Conservation (phyloP, 176 grass and related monocot species). For the Carex littledalei region DNA sequence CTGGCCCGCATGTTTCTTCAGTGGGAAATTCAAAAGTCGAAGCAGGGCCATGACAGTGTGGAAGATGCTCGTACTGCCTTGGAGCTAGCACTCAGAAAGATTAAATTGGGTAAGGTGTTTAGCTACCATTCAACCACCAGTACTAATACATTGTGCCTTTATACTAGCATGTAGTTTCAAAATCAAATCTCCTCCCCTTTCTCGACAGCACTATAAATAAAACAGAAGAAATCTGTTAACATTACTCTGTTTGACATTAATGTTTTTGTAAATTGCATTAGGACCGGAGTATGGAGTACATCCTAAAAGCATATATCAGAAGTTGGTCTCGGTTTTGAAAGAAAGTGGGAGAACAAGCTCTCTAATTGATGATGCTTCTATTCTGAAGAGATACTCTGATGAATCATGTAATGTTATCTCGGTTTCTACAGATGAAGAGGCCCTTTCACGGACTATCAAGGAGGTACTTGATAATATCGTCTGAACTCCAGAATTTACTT, state of each 20-base stretch:
- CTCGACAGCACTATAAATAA: background rate
- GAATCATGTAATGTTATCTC: constrained; percentile 79
- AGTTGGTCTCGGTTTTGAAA: constrained; percentile 59
- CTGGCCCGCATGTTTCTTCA: constrained; percentile 65
- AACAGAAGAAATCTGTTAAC: background rate
- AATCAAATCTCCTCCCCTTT: background rate
- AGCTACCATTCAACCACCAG: background rate
- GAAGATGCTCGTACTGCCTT: constrained; percentile 93
- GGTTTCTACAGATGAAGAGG: constrained; percentile 71
- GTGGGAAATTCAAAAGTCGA: constrained; percentile 56
- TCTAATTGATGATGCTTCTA: constrained; percentile 57
- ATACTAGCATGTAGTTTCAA: background rate
- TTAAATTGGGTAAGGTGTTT: constrained; percentile 55
- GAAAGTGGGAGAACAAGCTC: constrained; percentile 65
- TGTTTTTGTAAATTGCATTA: constrained; percentile 37
- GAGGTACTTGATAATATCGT: constrained; percentile 41
- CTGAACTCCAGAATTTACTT: background rate
- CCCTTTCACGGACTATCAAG: constrained; percentile 74
- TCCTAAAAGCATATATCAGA: constrained; percentile 37
- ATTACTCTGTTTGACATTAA: constrained; percentile 2
- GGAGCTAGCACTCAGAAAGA: constrained; percentile 78
- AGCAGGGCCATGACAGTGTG: constrained; percentile 73
- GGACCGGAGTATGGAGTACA: constrained; percentile 90
- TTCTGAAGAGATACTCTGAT: constrained; percentile 80
- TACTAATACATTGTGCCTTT: background rate